These are phyloP conservation scores for Paramecium bursaria DNA, from an alignment of 73 alveolate species.

Conservation along the genomic window DNA sequence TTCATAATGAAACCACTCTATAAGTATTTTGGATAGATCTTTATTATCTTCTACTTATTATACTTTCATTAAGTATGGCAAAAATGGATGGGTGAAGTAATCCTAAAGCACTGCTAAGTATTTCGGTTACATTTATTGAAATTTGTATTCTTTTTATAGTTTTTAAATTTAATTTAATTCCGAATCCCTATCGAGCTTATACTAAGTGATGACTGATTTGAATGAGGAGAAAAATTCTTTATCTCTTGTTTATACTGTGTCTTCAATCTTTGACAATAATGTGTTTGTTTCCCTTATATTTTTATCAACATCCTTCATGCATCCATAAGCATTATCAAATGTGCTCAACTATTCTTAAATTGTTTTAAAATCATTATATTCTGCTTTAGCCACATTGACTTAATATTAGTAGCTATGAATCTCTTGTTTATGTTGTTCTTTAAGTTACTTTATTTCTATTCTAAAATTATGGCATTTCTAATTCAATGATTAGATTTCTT, in stretches of 20 bases:
- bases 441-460: conserved; percentile 13
- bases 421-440: conserved; percentile 4
- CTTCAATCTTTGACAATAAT: conserved; percentile 16
- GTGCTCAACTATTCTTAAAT: conserved; percentile 19
- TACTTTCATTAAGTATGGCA: neutral
- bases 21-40: neutral
- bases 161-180: conserved; percentile 10
- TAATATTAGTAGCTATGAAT: neutral
- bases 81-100: conserved; percentile 44
- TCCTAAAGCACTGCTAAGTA: neutral
- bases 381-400: conserved; percentile 9
- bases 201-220: conserved; percentile 15
- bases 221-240: neutral
- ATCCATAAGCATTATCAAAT: conserved; percentile 31
- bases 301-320: conserved; percentile 27
- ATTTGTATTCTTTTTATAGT: neutral
- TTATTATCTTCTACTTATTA: neutral
- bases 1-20: conserved; percentile 57
- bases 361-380: conserved; percentile 37
- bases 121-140: neutral
- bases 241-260: neutral
- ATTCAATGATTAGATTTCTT: conserved; percentile 11
- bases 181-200: conserved; percentile 17
- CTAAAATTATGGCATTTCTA: neutral
- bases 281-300: conserved; percentile 9